Evolutionary conservation across 2,329 filamentous ascomycete genomes (phyloP).

Genomic region (Amphichorda felina): DNA sequence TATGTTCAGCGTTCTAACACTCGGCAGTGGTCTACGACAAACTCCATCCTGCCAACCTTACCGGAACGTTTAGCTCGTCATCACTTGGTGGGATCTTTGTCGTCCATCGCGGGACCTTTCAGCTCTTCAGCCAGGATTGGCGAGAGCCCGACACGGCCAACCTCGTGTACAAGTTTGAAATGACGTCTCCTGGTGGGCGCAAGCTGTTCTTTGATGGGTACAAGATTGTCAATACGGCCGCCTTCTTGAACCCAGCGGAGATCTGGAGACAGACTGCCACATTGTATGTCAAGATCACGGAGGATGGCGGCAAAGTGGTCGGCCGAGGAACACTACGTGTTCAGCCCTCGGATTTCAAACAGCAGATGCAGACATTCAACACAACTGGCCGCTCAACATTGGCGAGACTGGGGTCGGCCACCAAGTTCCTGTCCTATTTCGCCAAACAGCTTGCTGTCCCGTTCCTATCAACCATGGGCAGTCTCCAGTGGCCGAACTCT

Average conservation of each 20-base stretch:
- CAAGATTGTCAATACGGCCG: conserved; percentile 49
- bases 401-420: background rate
- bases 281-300: conserved; percentile 47
- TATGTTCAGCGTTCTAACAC: background rate
- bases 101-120: conserved; percentile 44
- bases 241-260: conserved; percentile 39
- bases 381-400: background rate
- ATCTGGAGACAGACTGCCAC: conserved; percentile 53
- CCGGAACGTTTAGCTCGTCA: conserved; percentile 1
- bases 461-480: conserved; percentile 9
- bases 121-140: conserved; percentile 41
- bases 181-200: conserved; percentile 39
- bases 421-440: conserved; percentile 1
- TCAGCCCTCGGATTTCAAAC: conserved; percentile 37
- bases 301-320: conserved; percentile 18
- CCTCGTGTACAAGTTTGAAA: conserved; percentile 49
- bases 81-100: conserved; percentile 42
- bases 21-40: background rate
- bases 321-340: conserved; percentile 50
- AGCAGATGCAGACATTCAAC: conserved; percentile 41
- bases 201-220: conserved; percentile 48
- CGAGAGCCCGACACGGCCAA: conserved; percentile 44
- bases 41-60: conserved; percentile 1
- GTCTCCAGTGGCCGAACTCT: conserved; percentile 8
- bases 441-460: conserved; percentile 5